phyloP scores from a whole-genome alignment of 2,329 filamentous ascomycete genomes.

The Monosporascus sp. region DNA sequence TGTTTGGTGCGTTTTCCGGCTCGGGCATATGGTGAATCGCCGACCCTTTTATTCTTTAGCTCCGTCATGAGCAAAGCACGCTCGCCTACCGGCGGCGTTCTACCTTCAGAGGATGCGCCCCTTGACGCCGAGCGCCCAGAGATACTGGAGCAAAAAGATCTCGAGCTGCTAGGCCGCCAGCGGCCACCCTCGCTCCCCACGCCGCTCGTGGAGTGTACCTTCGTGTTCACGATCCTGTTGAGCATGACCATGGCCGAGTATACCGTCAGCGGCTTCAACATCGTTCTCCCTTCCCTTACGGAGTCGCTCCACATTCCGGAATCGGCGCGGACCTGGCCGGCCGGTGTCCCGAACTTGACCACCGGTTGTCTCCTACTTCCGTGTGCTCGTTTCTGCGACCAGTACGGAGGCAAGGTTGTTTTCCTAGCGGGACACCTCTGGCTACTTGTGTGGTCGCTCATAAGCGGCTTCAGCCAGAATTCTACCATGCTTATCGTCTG shows the following conservation, averaged over 20 bases:
- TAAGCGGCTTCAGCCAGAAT: constrained; percentile 64
- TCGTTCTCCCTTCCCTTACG: constrained; percentile 63
- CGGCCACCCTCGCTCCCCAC: constrained; percentile 48
- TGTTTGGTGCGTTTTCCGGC: too few species aligned
- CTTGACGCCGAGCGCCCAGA: constrained; percentile 12
- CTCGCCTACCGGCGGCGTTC: too few species aligned
- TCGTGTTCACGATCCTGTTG: constrained; percentile 53
- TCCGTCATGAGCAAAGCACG: too few species aligned
- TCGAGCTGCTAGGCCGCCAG: constrained; percentile 54
- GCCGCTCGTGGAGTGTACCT: constrained; percentile 48
- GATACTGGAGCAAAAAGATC: constrained; percentile 19
- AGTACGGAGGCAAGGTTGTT: constrained; percentile 55
- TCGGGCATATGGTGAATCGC: too few species aligned
- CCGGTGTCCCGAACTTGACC: constrained; percentile 53
- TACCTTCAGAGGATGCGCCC: constrained; percentile 2
- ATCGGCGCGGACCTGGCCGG: constrained; percentile 57
- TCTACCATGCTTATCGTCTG: constrained; percentile 67
- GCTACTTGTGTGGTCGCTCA: constrained; percentile 63
- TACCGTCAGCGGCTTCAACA: constrained; percentile 71
- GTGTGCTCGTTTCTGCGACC: constrained; percentile 56
- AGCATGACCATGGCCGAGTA: constrained; percentile 63
- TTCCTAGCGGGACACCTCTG: constrained; percentile 57
- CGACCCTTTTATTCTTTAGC: too few species aligned
- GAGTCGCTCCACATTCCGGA: constrained; percentile 57
- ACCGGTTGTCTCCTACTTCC: constrained; percentile 55